Conservation (phyloP, 176 grass and related monocot species). For the Areca catechu region DNA sequence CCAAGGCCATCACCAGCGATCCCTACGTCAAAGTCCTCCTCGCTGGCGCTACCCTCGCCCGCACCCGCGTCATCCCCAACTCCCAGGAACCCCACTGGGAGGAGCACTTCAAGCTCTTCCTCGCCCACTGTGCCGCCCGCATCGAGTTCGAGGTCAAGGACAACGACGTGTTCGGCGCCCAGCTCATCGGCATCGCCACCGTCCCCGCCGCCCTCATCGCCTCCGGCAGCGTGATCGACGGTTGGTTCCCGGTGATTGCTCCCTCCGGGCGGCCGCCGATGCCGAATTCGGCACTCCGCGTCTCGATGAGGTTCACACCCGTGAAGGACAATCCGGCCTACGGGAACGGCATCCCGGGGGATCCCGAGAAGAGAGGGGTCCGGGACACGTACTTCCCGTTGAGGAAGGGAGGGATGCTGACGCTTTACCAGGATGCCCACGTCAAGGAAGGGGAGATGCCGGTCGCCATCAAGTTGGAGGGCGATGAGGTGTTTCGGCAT, state of each 20-base stretch:
- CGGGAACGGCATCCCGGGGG: conserved; percentile 29
- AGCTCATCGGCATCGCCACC: conserved; percentile 47
- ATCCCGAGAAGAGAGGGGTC: neutral
- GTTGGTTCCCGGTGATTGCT: conserved; percentile 21
- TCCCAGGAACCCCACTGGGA: conserved; percentile 37
- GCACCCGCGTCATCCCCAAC: conserved; percentile 62
- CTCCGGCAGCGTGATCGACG: neutral
- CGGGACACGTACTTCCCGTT: conserved; percentile 47
- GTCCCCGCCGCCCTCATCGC: conserved; percentile 18
- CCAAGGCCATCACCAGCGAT: conserved; percentile 34
- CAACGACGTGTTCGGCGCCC: conserved; percentile 54
- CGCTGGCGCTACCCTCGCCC: conserved; percentile 39
- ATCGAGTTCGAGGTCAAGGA: conserved; percentile 59
- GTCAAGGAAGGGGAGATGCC: conserved; percentile 18
- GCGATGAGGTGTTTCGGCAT: conserved; percentile 8
- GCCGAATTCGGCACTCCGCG: neutral
- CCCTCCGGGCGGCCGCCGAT: neutral
- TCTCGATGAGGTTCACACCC: conserved; percentile 31
- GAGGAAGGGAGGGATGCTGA: conserved; percentile 46
- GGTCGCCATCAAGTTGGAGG: conserved; percentile 14
- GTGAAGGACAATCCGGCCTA: conserved; percentile 15
- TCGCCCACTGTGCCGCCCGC: conserved; percentile 37
- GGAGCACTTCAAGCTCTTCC: conserved; percentile 27
- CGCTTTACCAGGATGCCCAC: conserved; percentile 80
- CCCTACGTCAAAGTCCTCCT: conserved; percentile 40